A percentile compares a stretch with the other conserved stretches of the same genome.
These are phyloP conservation scores for Aspergillus ustus DNA, from an alignment of 2,329 filamentous ascomycete species.

Conservation along the genomic window DNA sequence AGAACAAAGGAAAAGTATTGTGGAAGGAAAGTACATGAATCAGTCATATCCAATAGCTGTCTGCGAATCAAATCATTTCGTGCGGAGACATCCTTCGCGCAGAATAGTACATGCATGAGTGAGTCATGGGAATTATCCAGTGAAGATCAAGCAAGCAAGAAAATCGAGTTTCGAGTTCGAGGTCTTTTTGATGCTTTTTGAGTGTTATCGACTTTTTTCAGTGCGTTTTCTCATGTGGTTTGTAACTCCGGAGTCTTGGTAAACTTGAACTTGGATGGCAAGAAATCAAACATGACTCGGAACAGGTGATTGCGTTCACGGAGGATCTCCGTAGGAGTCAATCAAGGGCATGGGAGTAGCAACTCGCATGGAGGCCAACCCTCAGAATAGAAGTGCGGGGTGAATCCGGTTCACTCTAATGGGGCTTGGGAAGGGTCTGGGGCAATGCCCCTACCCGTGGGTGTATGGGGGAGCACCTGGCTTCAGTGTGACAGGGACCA, in stretches of 20 bases:
- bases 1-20: constrained; percentile 2
- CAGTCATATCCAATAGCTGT: constrained; percentile 5
- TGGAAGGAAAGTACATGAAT: constrained; percentile 2
- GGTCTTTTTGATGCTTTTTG: neutral
- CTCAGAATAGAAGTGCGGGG: constrained; percentile 8
- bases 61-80: constrained; percentile 2
- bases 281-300: neutral
- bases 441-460: neutral
- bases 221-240: neutral
- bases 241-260: neutral
- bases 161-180: neutral
- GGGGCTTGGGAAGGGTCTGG: neutral
- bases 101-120: constrained; percentile 3
- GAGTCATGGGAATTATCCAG: constrained; percentile 13
- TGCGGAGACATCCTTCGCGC: constrained; percentile 5
- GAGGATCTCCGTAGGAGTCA: neutral
- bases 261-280: neutral
- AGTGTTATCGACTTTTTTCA: neutral
- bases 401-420: constrained; percentile 16
- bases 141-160: neutral
- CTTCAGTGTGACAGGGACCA: constrained; percentile 8
- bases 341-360: constrained; percentile 6
- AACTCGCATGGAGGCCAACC: constrained; percentile 15
- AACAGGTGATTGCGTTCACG: neutral
- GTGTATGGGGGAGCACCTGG: constrained; percentile 11